A percentile compares a stretch with the other conserved stretches of the same genome.
Evolutionary conservation across 2,329 filamentous ascomycete genomes (phyloP).

Genomic region (Penicillium griseofulvum): DNA sequence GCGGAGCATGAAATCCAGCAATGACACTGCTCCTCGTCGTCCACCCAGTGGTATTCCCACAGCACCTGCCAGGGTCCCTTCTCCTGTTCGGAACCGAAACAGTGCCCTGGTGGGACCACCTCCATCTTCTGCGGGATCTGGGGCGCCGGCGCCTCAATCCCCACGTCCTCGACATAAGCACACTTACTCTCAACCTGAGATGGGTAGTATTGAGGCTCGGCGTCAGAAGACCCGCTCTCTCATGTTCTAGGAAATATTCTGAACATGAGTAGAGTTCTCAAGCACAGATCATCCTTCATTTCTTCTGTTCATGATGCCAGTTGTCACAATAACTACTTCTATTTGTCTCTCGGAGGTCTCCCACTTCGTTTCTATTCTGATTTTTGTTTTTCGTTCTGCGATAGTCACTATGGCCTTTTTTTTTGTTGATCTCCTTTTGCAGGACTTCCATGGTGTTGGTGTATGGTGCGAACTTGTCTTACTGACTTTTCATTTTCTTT

Average conservation of each 20-base stretch:
- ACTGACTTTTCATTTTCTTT: slow-evolving; percentile 7
- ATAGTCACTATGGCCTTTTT: slow-evolving; percentile 5
- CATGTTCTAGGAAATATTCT: slow-evolving; percentile 34
- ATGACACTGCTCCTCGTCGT: slow-evolving; percentile 29
- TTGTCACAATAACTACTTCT: slow-evolving; percentile 25
- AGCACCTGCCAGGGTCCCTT: slow-evolving; percentile 18
- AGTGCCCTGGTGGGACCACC: slow-evolving; percentile 13
- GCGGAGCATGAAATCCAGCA: slow-evolving; percentile 35
- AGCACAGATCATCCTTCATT: slow-evolving; percentile 15
- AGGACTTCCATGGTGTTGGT: slow-evolving; percentile 17
- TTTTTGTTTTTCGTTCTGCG: slow-evolving; percentile 10
- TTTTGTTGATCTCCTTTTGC: background rate
- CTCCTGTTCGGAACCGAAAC: slow-evolving; percentile 26
- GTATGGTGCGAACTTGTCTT: slow-evolving; percentile 15
- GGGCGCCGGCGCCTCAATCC: slow-evolving; percentile 31
- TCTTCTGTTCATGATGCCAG: slow-evolving; percentile 26
- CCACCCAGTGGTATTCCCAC: slow-evolving; percentile 18
- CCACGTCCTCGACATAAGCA: slow-evolving; percentile 40
- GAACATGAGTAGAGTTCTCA: slow-evolving; percentile 2
- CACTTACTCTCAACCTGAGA: slow-evolving; percentile 41
- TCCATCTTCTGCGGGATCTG: slow-evolving; percentile 25
- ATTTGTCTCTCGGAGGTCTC: slow-evolving; percentile 13
- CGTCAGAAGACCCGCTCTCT: slow-evolving; percentile 44
- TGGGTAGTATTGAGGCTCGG: slow-evolving; percentile 35
- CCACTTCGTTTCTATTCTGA: slow-evolving; percentile 3